phyloP scores from a whole-genome alignment of 805 yeast species.

The Candida morakotiae region DNA sequence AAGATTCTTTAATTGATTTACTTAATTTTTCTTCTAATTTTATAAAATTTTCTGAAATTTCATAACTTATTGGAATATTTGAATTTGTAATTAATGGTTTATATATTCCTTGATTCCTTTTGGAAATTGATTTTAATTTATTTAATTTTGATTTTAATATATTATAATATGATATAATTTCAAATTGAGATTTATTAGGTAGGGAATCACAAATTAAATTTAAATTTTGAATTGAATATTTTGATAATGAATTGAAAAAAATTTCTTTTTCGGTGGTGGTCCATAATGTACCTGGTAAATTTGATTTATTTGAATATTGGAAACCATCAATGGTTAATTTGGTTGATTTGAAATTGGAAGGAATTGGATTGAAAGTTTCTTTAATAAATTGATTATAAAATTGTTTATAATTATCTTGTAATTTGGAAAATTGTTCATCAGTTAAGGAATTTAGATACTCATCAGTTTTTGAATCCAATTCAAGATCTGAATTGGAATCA shows the following conservation, averaged over 20 bases:
- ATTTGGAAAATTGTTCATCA: background rate
- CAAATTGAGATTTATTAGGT: conserved; percentile 38
- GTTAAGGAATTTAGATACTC: too few species aligned
- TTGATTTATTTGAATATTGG: conserved; percentile 4
- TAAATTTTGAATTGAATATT: conserved; percentile 46
- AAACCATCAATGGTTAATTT: conserved; percentile 13
- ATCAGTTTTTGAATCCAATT: too few species aligned
- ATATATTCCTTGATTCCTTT: conserved; percentile 1
- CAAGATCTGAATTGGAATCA: too few species aligned
- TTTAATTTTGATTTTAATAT: conserved; percentile 27
- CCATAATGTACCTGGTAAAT: conserved; percentile 42
- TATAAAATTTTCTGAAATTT: conserved; percentile 42
- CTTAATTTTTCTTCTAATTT: conserved; percentile 42
- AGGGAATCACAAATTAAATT: conserved; percentile 37
- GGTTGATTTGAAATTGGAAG: conserved; percentile 7
- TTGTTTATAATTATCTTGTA: conserved; percentile 16
- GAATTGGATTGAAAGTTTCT: conserved; percentile 13
- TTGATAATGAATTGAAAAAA: conserved; percentile 47
- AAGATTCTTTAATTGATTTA: conserved; percentile 12
- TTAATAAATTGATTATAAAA: conserved; percentile 26
- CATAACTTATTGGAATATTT: conserved; percentile 51
- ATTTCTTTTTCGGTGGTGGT: conserved; percentile 42
- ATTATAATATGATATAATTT: conserved; percentile 44
- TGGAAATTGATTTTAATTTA: conserved; percentile 14
- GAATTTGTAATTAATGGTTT: conserved; percentile 27